Percentiles rank a stretch among this genome's conserved stretches.
Conservation (phyloP, 306 rosid genomes). For the Prunus padus region DNA sequence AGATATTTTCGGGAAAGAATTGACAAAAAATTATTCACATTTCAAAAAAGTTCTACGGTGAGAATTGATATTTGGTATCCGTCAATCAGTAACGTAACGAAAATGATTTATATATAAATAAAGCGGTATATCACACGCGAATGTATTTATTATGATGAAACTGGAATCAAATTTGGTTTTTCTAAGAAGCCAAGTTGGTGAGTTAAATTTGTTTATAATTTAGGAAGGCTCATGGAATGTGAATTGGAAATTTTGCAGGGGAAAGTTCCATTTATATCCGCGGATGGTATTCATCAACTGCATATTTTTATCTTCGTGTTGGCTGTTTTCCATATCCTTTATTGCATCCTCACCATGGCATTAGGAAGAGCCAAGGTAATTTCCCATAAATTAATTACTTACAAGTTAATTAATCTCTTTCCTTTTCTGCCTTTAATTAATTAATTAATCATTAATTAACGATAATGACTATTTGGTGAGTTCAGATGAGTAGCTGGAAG, state of each 20-base stretch:
- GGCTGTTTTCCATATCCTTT: conserved; percentile 68
- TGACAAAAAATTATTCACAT: too few relatives aligned
- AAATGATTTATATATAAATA: not conserved
- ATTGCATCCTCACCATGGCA: conserved; percentile 67
- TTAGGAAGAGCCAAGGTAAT: conserved; percentile 71
- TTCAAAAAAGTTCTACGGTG: too few relatives aligned
- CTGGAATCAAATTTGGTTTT: not conserved
- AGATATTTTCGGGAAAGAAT: too few relatives aligned
- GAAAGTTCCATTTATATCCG: conserved; percentile 59
- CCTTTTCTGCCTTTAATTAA: not conserved
- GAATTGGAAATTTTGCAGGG: conserved; percentile 38
- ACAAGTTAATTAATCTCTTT: not conserved
- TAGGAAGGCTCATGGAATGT: not conserved
- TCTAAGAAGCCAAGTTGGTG: not conserved
- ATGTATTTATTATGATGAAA: not conserved
- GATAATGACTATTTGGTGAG: not conserved
- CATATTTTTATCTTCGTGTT: conserved; percentile 80
- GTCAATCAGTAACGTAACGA: too few relatives aligned
- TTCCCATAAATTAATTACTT: not conserved
- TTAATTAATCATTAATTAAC: not conserved
- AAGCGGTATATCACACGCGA: not conserved
- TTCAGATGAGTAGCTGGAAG: conserved; percentile 89
- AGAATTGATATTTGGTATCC: too few relatives aligned
- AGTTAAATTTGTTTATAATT: not conserved
- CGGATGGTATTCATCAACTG: conserved; percentile 74